phyloP scores from a whole-genome alignment of 768 basidiomycete species.

The Tephrocybe rancida region DNA sequence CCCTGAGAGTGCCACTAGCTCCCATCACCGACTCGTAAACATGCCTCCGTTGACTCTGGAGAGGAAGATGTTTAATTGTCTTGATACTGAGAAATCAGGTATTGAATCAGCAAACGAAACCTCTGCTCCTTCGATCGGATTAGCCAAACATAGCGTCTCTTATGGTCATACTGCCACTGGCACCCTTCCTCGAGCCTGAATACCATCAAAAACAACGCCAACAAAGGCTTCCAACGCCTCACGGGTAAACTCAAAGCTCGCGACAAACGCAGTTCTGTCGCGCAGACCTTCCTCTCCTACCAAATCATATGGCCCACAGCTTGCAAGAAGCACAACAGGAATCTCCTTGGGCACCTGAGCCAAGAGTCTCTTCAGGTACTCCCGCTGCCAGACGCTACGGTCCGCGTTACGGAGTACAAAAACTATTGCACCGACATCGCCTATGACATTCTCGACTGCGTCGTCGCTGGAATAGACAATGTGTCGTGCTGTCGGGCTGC shows the following conservation, averaged over 20 bases:
- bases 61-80: too few species aligned
- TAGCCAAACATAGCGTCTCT: too few species aligned
- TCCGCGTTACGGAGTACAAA: conserved; percentile 65
- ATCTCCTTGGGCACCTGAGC: conserved; percentile 17
- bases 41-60: too few species aligned
- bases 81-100: too few species aligned
- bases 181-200: background rate
- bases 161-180: conserved; percentile 19
- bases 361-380: conserved; percentile 34
- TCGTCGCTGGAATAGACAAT: conserved; percentile 41
- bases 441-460: conserved; percentile 6
- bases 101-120: too few species aligned
- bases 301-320: conserved; percentile 70
- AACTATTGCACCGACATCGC: conserved; percentile 35
- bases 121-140: too few species aligned
- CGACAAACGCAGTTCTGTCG: conserved; percentile 39
- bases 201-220: conserved; percentile 45
- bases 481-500: conserved; percentile 38
- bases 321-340: conserved; percentile 53
- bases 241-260: conserved; percentile 61
- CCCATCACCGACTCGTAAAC: too few species aligned
- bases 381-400: conserved; percentile 52
- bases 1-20: too few species aligned
- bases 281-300: conserved; percentile 27
- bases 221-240: conserved; percentile 49